Percentiles rank a stretch among this genome's conserved stretches.
These are phyloP conservation scores for Tilletia indica DNA, from an alignment of 1,284 basidiomycete genomes.

Conservation along the genomic window DNA sequence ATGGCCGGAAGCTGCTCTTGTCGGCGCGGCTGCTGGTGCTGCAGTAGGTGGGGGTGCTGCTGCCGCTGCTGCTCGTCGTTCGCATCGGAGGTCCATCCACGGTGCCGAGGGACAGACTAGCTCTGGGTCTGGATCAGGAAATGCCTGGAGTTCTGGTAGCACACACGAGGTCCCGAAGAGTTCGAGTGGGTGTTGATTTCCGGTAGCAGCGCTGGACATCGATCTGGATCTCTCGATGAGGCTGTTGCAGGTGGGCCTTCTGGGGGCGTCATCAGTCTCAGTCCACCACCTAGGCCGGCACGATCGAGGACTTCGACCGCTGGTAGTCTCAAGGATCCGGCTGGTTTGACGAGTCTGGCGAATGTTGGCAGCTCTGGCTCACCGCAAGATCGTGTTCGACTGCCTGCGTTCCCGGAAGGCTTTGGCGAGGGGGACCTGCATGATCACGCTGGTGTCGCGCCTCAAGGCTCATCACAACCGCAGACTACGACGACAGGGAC, in stretches of 20 bases:
- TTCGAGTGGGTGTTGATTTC: not conserved
- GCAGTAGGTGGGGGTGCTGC: not conserved
- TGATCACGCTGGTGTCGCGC: not conserved
- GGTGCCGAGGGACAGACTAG: not conserved
- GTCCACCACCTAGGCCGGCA: not conserved
- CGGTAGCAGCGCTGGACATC: slow-evolving; percentile 4
- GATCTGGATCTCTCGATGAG: not conserved
- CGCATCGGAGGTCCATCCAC: not conserved
- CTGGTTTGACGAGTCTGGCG: not conserved
- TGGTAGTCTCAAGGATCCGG: not conserved
- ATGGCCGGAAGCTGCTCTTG: slow-evolving; percentile 9
- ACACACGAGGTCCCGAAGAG: slow-evolving; percentile 13
- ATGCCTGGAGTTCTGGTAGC: slow-evolving; percentile 13
- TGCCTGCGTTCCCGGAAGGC: not conserved
- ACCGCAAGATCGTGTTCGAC: not conserved
- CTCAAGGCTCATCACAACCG: not conserved
- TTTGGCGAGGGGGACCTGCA: not conserved
- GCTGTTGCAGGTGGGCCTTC: not conserved
- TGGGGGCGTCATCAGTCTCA: not conserved
- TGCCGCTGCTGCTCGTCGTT: not conserved
- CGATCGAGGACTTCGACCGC: slow-evolving; percentile 3
- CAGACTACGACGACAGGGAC: not conserved
- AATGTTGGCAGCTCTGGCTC: not conserved
- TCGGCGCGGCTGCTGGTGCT: not conserved
- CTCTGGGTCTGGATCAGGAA: slow-evolving; percentile 1